Evolutionary conservation across 441 rosid genomes (phyloP), one percentile per base, ranked within the genome.

Genomic region (Gossypium schwendimanii): DNA sequence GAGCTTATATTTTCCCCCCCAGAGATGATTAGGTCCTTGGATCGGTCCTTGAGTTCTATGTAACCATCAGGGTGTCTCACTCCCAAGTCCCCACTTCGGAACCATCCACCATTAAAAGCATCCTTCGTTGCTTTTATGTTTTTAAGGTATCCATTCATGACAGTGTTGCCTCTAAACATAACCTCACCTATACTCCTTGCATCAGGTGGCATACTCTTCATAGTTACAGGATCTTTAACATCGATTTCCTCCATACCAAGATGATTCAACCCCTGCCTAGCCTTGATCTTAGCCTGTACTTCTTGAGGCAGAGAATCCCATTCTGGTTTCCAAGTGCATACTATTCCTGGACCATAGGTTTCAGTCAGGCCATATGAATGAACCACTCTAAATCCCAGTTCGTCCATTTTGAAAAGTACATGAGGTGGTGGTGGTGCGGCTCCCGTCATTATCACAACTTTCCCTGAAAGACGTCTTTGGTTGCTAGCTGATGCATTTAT

Each of bases 1-100:
- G 76, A 73, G 69, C 76, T 73, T 24, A 73, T 63, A 7, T 73
- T 73, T 73, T 73, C 76, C 54, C 76, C 76, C 17, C 76, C 76
- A 24, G 76, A 73, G 44, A 73, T 64, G 63, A 73, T 73, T 44
- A 73, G 53, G 63, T 73, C 76, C 76, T 64, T 73, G 9, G 76
- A 73, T 2, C 71, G 70, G 31, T 73, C 76, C 76, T 39, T 73
- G 24, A 73, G 44, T 73, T 73, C 76, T 21, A 73, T 73, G 47
- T 73, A 73, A 3, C 76, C 71, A 73, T 73, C 76, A 23, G 76
- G 55, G 53, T 73, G 71, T 54, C 55, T 64, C 6, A 73, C 71
- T 21, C 70, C 76, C 71, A 73, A 54, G 44, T 73, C 76, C 63
- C 76, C 76, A 73, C 54, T 73, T 73, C 76, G 76, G 28, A 63